phyloP scores from a whole-genome alignment of 2,329 filamentous ascomycete genomes.

The Eurotiales sp. region DNA sequence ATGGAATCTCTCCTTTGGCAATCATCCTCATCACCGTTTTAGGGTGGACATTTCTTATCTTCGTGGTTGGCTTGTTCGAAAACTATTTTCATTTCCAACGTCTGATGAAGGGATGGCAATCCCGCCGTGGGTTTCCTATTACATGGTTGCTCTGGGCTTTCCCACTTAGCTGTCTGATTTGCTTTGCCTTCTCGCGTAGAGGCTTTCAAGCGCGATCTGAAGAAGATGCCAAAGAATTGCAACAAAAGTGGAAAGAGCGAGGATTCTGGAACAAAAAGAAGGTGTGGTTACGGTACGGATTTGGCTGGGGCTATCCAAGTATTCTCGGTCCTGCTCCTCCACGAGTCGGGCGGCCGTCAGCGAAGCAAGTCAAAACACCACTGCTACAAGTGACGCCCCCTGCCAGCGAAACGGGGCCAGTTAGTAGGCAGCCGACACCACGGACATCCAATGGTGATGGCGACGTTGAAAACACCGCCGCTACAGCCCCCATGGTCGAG shows the following conservation, averaged over 20 bases:
- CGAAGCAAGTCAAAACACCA: conserved; percentile 2
- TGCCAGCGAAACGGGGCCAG: background rate
- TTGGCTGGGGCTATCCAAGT: conserved; percentile 27
- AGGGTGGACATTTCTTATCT: conserved; percentile 25
- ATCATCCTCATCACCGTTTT: conserved; percentile 23
- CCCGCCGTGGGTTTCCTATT: conserved; percentile 28
- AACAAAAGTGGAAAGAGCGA: conserved; percentile 25
- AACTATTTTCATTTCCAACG: conserved; percentile 30
- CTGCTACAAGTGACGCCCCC: conserved; percentile 14
- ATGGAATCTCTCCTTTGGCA: conserved; percentile 24
- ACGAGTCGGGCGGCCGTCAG: conserved; percentile 5
- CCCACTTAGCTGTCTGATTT: conserved; percentile 21
- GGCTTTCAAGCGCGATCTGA: conserved; percentile 26
- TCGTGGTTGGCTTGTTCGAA: conserved; percentile 28
- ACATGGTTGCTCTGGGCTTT: conserved; percentile 24
- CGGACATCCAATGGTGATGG: background rate
- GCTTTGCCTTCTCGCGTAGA: conserved; percentile 24
- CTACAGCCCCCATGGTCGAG: background rate
- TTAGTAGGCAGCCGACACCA: conserved; percentile 5
- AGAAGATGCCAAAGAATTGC: conserved; percentile 24
- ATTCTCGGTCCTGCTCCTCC: conserved; percentile 27
- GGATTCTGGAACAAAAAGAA: conserved; percentile 22
- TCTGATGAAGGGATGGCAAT: conserved; percentile 32
- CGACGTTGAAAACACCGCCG: background rate
- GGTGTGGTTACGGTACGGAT: conserved; percentile 29